Base-by-base conservation (phyloP, 1,284 basidiomycete genomes). In the Athelia psychrophila region DNA sequence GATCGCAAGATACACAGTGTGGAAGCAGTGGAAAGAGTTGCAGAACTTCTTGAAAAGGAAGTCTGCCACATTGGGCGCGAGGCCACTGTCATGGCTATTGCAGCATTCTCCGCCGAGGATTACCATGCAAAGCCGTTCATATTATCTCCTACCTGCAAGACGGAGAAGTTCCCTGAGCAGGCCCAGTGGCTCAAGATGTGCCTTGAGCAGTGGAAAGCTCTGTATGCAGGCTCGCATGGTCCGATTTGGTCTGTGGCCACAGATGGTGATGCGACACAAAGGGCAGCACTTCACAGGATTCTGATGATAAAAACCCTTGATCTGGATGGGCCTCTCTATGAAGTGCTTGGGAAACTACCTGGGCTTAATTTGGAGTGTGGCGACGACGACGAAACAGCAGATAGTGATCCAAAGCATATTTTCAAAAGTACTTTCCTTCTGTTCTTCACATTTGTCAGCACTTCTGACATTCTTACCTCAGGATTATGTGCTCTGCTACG, bases 371-470 rank as follows among this genome's bases (percentile, higher is more conserved):
- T 56, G 2, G 52, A 24, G 13, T 54, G 51, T 1, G 55, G 57
- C 0, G 3, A 27, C 3, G 2, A 54, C 16, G 27, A 40, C 4
- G 45, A 57, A 3, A 58, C 55, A 2, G 25, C 56, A 6, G 57
- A 60, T 44, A 57, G 56, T 38, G 55, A 60, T 27, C 52, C 20
- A 22, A 58, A 57, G 30, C 57, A 60, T 45, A 42, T 57, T 3
- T 51, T 55, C 44, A 60, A 60, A 50, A 33, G 54, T 55, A n/a
- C n/a, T n/a, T n/a, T n/a, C n/a, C n/a, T n/a, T n/a, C n/a, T n/a
- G n/a, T n/a, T n/a, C n/a, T n/a, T n/a, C n/a, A n/a, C n/a, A n/a
- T n/a, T n/a, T n/a, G n/a, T n/a, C n/a, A n/a, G n/a, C n/a, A n/a
- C n/a, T n/a, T n/a, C n/a, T n/a, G n/a, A n/a, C n/a, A n/a, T n/a